These are phyloP conservation scores for Naganishia sp. DNA, from an alignment of 1,284 basidiomycete species.

Conservation along the genomic window DNA sequence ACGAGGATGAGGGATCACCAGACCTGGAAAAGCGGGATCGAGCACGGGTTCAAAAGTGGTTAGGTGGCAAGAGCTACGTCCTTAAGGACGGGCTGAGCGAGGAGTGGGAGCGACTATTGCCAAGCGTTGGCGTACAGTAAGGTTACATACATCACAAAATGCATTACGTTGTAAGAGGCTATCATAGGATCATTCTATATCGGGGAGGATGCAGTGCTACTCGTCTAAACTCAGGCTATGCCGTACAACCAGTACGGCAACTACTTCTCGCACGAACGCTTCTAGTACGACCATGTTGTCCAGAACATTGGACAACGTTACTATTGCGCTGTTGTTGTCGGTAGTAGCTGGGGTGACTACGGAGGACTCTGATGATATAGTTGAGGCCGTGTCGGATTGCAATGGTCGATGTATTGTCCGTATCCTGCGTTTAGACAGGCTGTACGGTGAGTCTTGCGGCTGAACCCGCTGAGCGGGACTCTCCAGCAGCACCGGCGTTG, in stretches of 20 bases:
- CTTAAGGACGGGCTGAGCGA: slow-evolving; percentile 48
- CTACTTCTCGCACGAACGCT: slow-evolving; percentile 91
- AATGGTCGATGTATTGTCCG: slow-evolving; percentile 4
- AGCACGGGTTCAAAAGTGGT: slow-evolving; percentile 47
- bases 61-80: slow-evolving; percentile 41
- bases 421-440: slow-evolving; percentile 36
- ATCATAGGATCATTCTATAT: slow-evolving; percentile 37
- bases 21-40: slow-evolving; percentile 42
- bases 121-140: neutral
- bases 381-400: neutral
- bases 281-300: slow-evolving; percentile 96
- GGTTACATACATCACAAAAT: neutral
- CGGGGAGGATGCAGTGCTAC: slow-evolving; percentile 24
- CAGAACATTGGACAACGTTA: slow-evolving; percentile 78
- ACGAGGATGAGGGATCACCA: slow-evolving; percentile 42
- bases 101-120: slow-evolving; percentile 43
- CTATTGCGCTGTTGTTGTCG: slow-evolving; percentile 48
- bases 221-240: slow-evolving; percentile 82
- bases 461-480: neutral
- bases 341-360: neutral
- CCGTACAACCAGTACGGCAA: slow-evolving; percentile 81
- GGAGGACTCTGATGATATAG: slow-evolving; percentile 8
- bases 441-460: slow-evolving; percentile 41
- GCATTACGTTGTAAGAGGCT: neutral
- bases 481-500: slow-evolving; percentile 9